phyloP scores from a whole-genome alignment of 176 grass and related monocot genomes.

The Carex pumila region DNA sequence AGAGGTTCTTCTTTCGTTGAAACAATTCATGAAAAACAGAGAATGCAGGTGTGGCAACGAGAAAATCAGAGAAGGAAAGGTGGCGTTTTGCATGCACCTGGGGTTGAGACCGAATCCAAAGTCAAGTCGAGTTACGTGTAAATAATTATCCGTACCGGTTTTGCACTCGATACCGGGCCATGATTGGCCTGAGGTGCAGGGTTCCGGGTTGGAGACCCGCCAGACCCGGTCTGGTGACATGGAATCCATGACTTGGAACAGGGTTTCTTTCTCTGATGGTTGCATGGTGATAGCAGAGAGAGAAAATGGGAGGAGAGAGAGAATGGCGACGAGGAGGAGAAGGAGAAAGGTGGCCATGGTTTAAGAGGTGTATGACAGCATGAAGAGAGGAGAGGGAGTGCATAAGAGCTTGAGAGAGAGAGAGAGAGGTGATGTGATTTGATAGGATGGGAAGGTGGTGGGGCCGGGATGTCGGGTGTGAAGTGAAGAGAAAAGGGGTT shows the following conservation, averaged over 20 bases:
- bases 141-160: conserved; percentile 16
- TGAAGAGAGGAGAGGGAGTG: conserved; percentile 16
- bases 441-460: conserved; percentile 19
- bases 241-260: conserved; percentile 74
- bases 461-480: conserved; percentile 17
- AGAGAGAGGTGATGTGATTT: conserved; percentile 10
- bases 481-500: conserved; percentile 23
- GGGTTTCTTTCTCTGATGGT: conserved; percentile 45
- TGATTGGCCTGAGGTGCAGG: conserved; percentile 33
- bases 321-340: neutral
- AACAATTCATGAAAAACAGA: conserved; percentile 88
- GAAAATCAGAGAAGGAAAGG: conserved; percentile 57
- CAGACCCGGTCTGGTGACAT: conserved; percentile 86
- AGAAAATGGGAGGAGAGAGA: conserved; percentile 20
- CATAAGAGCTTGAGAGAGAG: conserved; percentile 12
- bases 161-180: conserved; percentile 97
- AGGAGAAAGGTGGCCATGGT: conserved; percentile 13
- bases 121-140: conserved; percentile 88
- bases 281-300: conserved; percentile 35
- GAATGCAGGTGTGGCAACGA: conserved; percentile 53
- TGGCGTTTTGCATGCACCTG: conserved; percentile 49
- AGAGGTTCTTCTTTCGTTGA: conserved; percentile 36
- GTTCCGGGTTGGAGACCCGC: conserved; percentile 69
- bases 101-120: conserved; percentile 79
- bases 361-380: neutral